phyloP scores from a whole-genome alignment of 768 basidiomycete species.

The Coprinopsis cinerea region DNA sequence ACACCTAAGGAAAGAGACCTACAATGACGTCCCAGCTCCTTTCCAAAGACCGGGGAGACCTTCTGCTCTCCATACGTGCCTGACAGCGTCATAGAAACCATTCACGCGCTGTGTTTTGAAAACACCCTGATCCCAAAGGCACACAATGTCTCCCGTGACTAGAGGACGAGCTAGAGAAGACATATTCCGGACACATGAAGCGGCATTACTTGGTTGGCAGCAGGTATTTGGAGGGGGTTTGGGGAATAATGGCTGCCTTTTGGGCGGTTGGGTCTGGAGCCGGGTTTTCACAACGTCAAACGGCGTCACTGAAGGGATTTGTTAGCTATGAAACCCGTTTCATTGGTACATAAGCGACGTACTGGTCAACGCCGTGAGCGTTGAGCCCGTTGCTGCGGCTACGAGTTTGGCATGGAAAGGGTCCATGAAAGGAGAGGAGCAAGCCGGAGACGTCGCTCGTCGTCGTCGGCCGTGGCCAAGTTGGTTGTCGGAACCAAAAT shows the following conservation, averaged over 20 bases:
- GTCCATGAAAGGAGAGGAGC: conserved; percentile 43
- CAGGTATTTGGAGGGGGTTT: conserved; percentile 52
- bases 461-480: conserved; percentile 5
- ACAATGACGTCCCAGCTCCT: conserved; percentile 89
- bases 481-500: conserved; percentile 12
- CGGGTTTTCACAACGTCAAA: conserved; percentile 98
- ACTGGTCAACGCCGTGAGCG: conserved; percentile 82
- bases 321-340: conserved; percentile 4
- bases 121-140: conserved; percentile 71
- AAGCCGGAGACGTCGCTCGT: background rate
- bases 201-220: conserved; percentile 58
- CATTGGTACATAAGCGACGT: conserved; percentile 18
- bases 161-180: conserved; percentile 63
- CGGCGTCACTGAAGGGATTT: conserved; percentile 78
- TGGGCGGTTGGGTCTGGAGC: conserved; percentile 83
- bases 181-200: conserved; percentile 68
- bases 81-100: conserved; percentile 82
- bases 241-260: conserved; percentile 44
- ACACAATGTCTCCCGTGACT: conserved; percentile 61
- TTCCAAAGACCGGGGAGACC: conserved; percentile 91
- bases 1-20: conserved; percentile 22
- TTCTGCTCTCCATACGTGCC: conserved; percentile 74
- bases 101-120: conserved; percentile 67
- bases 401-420: conserved; percentile 73
- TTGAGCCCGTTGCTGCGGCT: conserved; percentile 75